Evolutionary conservation across 2,329 filamentous ascomycete species (phyloP), one percentile per base, ranked within the genome.

Genomic region (Zarea fungicola): DNA sequence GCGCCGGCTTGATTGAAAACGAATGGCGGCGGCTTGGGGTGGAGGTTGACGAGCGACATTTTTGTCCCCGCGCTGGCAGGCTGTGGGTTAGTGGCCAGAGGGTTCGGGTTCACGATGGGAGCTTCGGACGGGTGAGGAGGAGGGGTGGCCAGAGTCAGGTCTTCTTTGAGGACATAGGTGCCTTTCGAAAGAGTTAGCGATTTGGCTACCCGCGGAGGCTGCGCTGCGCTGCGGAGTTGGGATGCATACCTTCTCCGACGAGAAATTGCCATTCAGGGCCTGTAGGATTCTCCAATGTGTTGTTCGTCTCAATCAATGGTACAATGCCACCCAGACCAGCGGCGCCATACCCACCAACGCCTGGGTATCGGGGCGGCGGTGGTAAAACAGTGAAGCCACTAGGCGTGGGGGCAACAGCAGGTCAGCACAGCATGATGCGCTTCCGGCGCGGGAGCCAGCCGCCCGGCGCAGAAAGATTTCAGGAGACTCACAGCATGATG

Each of bases 121-220:
- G 89, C 84, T 73, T 99, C 93, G 53, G 91, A 96, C 19, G 93
- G 93, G 69, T 99, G 93, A 13, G 91, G 91, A 54, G 92, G 92
- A 49, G 93, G 93, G 28, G 91, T 96, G 37, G 93, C 92, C 50
- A 99, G 84, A 57, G 90, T 86, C 23, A 99, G 74, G 65, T 96
- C 89, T 69, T 99, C 92, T 65, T 90, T 86, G 36, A 97, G 80
- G 19, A 87, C 78, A 62, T 99, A 99, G 53, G 88, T 92, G 61
- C 91, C 89, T 93, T 58, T n/a, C n/a, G n/a, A n/a, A n/a, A n/a
- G n/a, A n/a, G n/a, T n/a, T n/a, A n/a, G n/a, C n/a, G n/a, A n/a
- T n/a, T n/a, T n/a, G n/a, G n/a, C n/a, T n/a, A n/a, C n/a, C n/a
- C n/a, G n/a, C n/a, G n/a, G n/a, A n/a, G n/a, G n/a, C n/a, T n/a